These are phyloP conservation scores for Purshia tridentata DNA, from an alignment of 306 rosid species.

Conservation along the genomic window DNA sequence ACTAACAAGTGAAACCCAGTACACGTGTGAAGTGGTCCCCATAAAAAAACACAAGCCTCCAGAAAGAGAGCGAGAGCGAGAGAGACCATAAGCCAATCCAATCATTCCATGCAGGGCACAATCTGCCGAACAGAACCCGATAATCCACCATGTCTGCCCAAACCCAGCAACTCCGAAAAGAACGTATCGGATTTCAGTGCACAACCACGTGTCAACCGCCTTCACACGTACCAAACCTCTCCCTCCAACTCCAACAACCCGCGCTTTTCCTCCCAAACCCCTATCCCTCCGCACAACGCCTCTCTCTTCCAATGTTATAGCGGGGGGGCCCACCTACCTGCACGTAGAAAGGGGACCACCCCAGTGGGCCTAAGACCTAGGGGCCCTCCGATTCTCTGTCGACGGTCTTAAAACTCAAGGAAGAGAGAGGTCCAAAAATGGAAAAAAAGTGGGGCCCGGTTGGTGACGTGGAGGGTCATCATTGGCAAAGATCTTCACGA, in stretches of 20 bases:
- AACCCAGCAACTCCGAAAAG: conserved; percentile 27
- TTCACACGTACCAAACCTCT: conserved; percentile 24
- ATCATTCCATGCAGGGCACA: conserved; percentile 40
- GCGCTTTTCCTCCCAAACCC: conserved; percentile 28
- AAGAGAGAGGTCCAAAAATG: conserved; percentile 9
- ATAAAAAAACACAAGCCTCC: neutral
- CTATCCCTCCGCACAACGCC: conserved; percentile 21
- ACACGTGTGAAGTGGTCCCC: conserved; percentile 30
- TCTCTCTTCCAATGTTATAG: neutral
- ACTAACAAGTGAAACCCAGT: no score
- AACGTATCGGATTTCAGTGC: neutral
- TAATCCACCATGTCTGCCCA: conserved; percentile 54
- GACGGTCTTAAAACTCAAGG: conserved; percentile 3
- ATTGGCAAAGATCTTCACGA: conserved; percentile 6
- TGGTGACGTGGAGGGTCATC: conserved; percentile 18
- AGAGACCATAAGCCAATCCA: neutral
- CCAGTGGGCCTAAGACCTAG: neutral
- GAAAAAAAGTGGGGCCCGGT: conserved; percentile 19
- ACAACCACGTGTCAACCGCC: conserved; percentile 13
- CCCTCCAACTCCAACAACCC: neutral
- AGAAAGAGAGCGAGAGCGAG: neutral
- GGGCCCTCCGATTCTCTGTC: conserved; percentile 1
- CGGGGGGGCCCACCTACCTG: conserved; percentile 2
- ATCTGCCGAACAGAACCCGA: conserved; percentile 41
- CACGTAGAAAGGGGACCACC: conserved; percentile 32